Evolutionary conservation across 352 stramenopile species (phyloP), one percentile per base, ranked within the genome.

Genomic region (Pelagophyceae sp.): DNA sequence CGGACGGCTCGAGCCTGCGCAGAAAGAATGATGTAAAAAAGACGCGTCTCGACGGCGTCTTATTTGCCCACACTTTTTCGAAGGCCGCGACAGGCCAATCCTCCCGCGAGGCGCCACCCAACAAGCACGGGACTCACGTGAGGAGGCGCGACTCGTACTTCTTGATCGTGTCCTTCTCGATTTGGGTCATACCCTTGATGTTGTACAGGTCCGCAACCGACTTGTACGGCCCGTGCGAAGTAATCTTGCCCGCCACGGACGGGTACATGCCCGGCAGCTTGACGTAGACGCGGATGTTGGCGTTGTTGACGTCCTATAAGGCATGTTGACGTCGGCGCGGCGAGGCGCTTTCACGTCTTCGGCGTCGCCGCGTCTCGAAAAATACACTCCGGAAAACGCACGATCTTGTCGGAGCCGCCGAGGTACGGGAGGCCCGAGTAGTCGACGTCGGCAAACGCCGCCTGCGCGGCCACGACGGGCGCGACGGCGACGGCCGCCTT

Each of bases 181-280:
- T 80, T 6, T 80, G 38, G n/a, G 85, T 84, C 74, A 93, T 83
- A 81, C 88, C 88, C 61, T 84, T 85, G 82, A 93, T 92, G 81
- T 83, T 92, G 88, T 93, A 94, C 64, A 94, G 45, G 72, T 94
- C 89, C 61, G 81, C 80, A 20, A 94, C 89, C 23, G 79, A 82
- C 80, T 90, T 87, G 87, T 93, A 94, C 72, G 88, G 89, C 80
- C 88, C 89, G 82, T 93, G 87, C 78, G 83, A 85, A 3, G 88
- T 88, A 79, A 94, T 92, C 81, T 93, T 93, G 83, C 88, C 87
- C 23, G 88, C 89, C 51, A 88, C 85, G 76, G 70, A 84, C 40
- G 89, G 89, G 87, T 94, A 94, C 85, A 93, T 90, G 72, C 89
- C 89, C 50, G 85, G 83, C 77, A 94, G 84, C 83, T 90, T 90